Conservation (phyloP, 345 rosid genomes). For the Populus ilicifolia region DNA sequence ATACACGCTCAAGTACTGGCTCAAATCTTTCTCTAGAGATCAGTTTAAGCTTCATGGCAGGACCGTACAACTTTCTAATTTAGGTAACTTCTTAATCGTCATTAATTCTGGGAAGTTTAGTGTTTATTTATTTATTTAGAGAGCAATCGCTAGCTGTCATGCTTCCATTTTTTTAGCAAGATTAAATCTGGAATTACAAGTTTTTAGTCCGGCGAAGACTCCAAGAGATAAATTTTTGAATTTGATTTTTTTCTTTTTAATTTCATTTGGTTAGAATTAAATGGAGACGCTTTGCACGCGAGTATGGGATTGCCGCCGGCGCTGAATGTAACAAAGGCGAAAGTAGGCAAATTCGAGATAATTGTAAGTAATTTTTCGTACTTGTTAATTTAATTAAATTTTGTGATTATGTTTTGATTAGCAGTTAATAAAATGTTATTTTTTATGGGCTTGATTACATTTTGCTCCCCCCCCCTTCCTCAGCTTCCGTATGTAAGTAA, state of each 20-base stretch:
- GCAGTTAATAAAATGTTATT: not conserved
- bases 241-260: not conserved
- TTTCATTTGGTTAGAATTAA: conserved; percentile 48
- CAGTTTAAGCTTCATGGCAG: conserved; percentile 97
- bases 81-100: conserved; percentile 38
- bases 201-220: not conserved
- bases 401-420: not conserved
- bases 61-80: conserved; percentile 78
- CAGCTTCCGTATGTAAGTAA: conserved; percentile 90
- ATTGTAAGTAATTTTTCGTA: conserved; percentile 45
- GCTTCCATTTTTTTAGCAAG: not conserved
- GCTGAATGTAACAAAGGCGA: conserved; percentile 74
- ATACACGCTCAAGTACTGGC: conserved; percentile 99
- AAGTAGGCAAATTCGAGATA: conserved; percentile 81
- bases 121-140: not conserved
- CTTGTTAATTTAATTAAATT: not conserved
- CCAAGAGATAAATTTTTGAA: not conserved
- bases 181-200: not conserved
- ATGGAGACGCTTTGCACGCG: conserved; percentile 96
- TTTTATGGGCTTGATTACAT: not conserved
- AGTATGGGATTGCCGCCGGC: conserved; percentile 98
- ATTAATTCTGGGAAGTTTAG: not conserved
- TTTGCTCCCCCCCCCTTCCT: not conserved
- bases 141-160: too few relatives aligned
- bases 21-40: conserved; percentile 94